Evolutionary conservation across 2,329 filamentous ascomycete species (phyloP).

Genomic region (Sclerotinia trifoliorum): DNA sequence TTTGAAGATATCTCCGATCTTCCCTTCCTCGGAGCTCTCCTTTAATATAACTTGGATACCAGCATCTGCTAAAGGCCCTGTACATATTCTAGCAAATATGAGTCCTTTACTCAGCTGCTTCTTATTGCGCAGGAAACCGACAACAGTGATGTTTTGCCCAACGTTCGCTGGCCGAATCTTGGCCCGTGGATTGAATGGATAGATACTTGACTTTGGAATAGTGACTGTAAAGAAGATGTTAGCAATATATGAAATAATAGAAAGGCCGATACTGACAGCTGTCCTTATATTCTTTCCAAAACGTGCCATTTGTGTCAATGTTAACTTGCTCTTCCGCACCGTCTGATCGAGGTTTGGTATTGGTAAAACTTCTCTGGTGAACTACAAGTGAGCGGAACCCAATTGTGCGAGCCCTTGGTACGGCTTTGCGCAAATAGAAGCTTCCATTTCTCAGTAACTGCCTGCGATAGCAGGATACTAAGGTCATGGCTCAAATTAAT

Average conservation of each 20-base stretch:
- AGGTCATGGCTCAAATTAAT: constrained; percentile 30
- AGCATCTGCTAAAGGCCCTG: constrained; percentile 39
- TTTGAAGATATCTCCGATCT: constrained; percentile 18
- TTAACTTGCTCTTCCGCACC: constrained; percentile 18
- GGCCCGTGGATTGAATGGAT: constrained; percentile 23
- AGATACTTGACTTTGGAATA: constrained; percentile 24
- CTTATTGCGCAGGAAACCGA: constrained; percentile 71
- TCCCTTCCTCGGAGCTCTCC: constrained; percentile 4
- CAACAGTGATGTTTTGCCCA: constrained; percentile 51
- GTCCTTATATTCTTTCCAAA: constrained; percentile 35
- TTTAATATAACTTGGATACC: constrained; percentile 38
- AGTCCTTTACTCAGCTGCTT: constrained; percentile 67
- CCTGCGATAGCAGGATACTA: constrained; percentile 25
- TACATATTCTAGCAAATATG: constrained; percentile 60
- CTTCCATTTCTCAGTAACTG: constrained; percentile 7
- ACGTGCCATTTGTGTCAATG: constrained; percentile 13
- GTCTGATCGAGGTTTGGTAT: constrained; percentile 1
- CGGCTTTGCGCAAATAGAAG: background rate
- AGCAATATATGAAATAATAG: constrained; percentile 7
- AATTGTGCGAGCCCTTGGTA: constrained; percentile 16
- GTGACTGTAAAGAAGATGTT: constrained; percentile 23
- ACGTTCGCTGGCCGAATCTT: constrained; percentile 23
- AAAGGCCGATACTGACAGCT: constrained; percentile 29
- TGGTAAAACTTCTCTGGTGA: constrained; percentile 26
- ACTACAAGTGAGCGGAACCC: background rate